Conservation (phyloP, 495 filamentous ascomycete species). For the Xylaria scruposa region DNA sequence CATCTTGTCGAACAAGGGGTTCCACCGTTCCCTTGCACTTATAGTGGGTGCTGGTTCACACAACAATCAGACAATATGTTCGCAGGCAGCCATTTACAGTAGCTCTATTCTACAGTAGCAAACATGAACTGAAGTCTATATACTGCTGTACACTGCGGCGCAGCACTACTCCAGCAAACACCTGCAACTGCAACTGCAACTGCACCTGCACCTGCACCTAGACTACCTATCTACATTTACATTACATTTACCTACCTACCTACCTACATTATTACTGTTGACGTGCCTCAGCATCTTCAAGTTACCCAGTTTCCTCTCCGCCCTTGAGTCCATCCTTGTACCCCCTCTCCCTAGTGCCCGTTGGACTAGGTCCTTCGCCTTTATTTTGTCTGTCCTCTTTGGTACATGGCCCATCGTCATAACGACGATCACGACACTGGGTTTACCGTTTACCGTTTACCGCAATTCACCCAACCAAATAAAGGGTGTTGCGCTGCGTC, state of each 20-base stretch:
- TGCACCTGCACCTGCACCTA: neutral
- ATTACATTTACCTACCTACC: neutral
- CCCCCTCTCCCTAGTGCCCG: conserved; percentile 6
- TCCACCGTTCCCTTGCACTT: conserved; percentile 20
- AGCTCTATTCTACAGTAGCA: conserved; percentile 3
- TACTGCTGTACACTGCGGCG: neutral
- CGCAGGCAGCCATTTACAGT: conserved; percentile 8
- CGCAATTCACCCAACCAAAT: neutral
- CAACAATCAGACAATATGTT: conserved; percentile 3
- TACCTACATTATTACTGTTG: neutral
- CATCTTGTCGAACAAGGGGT: conserved; percentile 21
- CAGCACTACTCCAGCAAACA: conserved; percentile 7
- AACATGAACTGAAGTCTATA: conserved; percentile 1
- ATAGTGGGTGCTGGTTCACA: conserved; percentile 22
- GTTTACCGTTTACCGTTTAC: neutral
- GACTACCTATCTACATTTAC: neutral
- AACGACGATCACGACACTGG: neutral
- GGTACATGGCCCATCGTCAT: conserved; percentile 14
- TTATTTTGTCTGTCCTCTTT: conserved; percentile 18
- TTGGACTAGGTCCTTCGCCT: neutral
- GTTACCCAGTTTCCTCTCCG: conserved; percentile 9
- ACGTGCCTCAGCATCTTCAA: conserved; percentile 7
- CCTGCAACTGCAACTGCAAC: neutral
- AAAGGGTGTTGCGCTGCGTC: conserved; percentile 7
- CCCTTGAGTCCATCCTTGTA: conserved; percentile 15